Evolutionary conservation across 805 yeast genomes (phyloP).

Genomic region (Candida maltosa): DNA sequence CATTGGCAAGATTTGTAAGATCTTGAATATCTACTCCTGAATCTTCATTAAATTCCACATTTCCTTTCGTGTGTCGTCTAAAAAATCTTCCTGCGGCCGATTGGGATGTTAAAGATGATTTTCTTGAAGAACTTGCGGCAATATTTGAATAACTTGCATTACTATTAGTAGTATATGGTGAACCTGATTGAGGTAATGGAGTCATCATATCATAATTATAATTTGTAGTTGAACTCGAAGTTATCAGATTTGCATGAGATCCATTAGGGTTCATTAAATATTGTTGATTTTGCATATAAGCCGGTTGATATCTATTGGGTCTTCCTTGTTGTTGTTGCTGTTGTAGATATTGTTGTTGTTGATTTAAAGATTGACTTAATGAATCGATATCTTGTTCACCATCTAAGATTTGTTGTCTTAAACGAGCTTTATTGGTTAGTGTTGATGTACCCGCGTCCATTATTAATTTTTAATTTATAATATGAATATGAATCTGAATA

Average conservation of each 20-base stretch:
- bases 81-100: slow-evolving; percentile 39
- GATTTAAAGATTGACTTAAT: slow-evolving; percentile 14
- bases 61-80: slow-evolving; percentile 34
- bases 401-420: slow-evolving; percentile 31
- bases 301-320: slow-evolving; percentile 3
- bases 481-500: too few species aligned
- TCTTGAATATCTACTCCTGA: slow-evolving; percentile 31
- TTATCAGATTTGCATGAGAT: slow-evolving; percentile 2
- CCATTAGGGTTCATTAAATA: background rate
- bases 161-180: slow-evolving; percentile 1
- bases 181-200: slow-evolving; percentile 14
- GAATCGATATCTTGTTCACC: slow-evolving; percentile 26
- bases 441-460: slow-evolving; percentile 24
- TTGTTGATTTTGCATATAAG: slow-evolving; percentile 5
- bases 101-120: slow-evolving; percentile 37
- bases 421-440: slow-evolving; percentile 17
- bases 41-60: slow-evolving; percentile 13
- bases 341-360: slow-evolving; percentile 8
- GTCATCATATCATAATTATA: slow-evolving; percentile 26
- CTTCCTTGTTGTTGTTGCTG: slow-evolving; percentile 7
- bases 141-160: background rate
- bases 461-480: too few species aligned
- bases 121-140: slow-evolving; percentile 16
- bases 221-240: slow-evolving; percentile 4
- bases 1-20: slow-evolving; percentile 31